Conservation (phyloP, 495 filamentous ascomycete species). For the Xylaria sp. region DNA sequence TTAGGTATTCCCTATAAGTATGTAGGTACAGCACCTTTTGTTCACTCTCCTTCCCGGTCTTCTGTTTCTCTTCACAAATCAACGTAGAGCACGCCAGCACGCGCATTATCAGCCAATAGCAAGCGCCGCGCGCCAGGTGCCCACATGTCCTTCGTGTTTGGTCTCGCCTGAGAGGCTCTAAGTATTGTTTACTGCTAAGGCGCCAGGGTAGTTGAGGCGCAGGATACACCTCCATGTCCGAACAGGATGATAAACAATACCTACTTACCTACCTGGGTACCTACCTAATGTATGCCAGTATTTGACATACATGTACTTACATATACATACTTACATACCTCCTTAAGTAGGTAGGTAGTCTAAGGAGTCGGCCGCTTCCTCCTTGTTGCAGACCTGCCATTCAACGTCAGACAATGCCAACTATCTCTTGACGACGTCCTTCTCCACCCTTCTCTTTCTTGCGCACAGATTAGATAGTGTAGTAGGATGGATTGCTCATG, state of each 20-base stretch:
- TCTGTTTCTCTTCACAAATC: slow-evolving; percentile 5
- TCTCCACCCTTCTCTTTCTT: slow-evolving; percentile 10
- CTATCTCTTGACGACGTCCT: background rate
- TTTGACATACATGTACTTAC: too few species aligned
- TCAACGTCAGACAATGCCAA: background rate
- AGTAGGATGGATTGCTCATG: background rate
- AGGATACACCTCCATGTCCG: slow-evolving; percentile 4
- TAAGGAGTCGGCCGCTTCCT: background rate
- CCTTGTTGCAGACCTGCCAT: background rate
- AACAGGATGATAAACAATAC: slow-evolving; percentile 18
- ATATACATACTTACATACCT: too few species aligned
- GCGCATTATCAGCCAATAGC: slow-evolving; percentile 8
- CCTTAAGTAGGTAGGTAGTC: background rate
- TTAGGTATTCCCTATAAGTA: background rate
- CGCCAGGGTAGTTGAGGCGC: slow-evolving; percentile 4
- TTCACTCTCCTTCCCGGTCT: background rate
- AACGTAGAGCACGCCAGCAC: slow-evolving; percentile 15
- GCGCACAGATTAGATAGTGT: background rate
- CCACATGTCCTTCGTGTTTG: slow-evolving; percentile 20
- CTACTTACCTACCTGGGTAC: background rate
- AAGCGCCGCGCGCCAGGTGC: slow-evolving; percentile 7
- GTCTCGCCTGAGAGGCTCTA: slow-evolving; percentile 17
- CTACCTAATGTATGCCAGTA: too few species aligned
- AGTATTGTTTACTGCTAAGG: slow-evolving; percentile 17
- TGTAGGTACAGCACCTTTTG: background rate